Base-by-base conservation (phyloP, 2,329 filamentous ascomycete genomes). In the Dactylellina cionopaga region DNA sequence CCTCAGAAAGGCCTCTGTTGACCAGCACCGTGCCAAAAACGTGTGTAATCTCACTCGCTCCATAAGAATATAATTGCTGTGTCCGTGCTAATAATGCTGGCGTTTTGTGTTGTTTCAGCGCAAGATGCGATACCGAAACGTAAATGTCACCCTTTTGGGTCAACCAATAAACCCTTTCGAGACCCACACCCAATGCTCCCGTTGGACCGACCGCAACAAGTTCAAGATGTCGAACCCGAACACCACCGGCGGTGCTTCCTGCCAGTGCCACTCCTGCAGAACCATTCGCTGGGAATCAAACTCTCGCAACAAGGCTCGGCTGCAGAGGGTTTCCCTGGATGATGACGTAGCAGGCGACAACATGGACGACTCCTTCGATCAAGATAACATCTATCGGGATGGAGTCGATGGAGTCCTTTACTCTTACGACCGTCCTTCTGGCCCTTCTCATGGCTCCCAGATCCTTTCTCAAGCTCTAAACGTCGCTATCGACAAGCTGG, bases 171-270 rank as follows among this genome's bases (percentile, higher is more conserved):
- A 27, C 31, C 15, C 39, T 35, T 17, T 15, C 58, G n/a, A n/a
- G n/a, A n/a, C 6, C n/a, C 9, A 2, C 5, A n/a, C 13, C 13
- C 6, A 37, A 49, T 19, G 43, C 54, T 49, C 63, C 70, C 69
- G 63, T 19, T 77, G 76, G 76, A 76, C 75, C 47, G 70, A 76
- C 35, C 70, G 65, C 46, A 77, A 77, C 52, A 76, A 76, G 76
- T 77, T 66, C 60, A 73, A 66, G 37, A 73, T 73, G 60, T 56
- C 60, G 24, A 60, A 65, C 47, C 69, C 62, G 6, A 68, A 66
- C 22, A 60, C 69, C 11, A 25, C 41, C 13, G 59, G 65, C 15
- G 65, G 65, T 9, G 27, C 10, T 37, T 44, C 55, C 46, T 77
- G 76, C 25, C 76, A 75, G 55, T 77, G 76, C 39, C 15, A 5